phyloP scores from a whole-genome alignment of 1,139 yeast genomes.

The Pichia sp. region DNA sequence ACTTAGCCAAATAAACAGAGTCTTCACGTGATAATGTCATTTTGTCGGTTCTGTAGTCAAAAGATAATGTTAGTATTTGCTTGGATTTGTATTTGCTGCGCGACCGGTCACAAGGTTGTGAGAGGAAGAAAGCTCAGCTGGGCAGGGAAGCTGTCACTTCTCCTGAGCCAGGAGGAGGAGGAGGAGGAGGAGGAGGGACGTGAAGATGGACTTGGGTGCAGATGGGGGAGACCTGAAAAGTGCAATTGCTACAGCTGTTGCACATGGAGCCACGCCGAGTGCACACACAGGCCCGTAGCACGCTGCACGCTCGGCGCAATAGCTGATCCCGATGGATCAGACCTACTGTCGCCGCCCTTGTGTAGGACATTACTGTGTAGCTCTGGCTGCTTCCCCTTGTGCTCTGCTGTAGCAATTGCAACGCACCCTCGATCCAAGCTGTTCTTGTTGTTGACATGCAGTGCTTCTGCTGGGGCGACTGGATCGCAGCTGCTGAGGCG shows the following conservation, averaged over 20 bases:
- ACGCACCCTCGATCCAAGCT: too few relatives aligned
- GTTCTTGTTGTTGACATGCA: too few relatives aligned
- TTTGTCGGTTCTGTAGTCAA: slow-evolving; percentile 17
- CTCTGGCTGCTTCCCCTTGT: not conserved
- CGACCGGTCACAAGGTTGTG: not conserved
- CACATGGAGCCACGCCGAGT: too few relatives aligned
- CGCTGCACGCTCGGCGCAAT: not conserved
- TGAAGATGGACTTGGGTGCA: not conserved
- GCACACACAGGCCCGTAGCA: not conserved
- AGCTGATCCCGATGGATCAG: not conserved
- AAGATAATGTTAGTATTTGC: slow-evolving; percentile 2
- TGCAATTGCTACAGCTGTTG: too few relatives aligned
- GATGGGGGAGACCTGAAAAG: not conserved
- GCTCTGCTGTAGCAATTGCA: not conserved
- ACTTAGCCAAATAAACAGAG: slow-evolving; percentile 96
- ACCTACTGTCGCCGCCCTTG: not conserved
- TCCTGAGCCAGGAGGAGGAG: too few relatives aligned
- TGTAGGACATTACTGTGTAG: too few relatives aligned
- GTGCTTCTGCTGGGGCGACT: too few relatives aligned
- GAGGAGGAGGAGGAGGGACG: not conserved
- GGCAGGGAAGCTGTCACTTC: not conserved
- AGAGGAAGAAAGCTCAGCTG: not conserved
- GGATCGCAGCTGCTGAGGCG: too few relatives aligned
- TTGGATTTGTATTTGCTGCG: not conserved
- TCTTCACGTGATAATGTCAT: slow-evolving; percentile 95